These are phyloP conservation scores for Danielia reshetovae DNA, from an alignment of 805 yeast species.

Conservation along the genomic window DNA sequence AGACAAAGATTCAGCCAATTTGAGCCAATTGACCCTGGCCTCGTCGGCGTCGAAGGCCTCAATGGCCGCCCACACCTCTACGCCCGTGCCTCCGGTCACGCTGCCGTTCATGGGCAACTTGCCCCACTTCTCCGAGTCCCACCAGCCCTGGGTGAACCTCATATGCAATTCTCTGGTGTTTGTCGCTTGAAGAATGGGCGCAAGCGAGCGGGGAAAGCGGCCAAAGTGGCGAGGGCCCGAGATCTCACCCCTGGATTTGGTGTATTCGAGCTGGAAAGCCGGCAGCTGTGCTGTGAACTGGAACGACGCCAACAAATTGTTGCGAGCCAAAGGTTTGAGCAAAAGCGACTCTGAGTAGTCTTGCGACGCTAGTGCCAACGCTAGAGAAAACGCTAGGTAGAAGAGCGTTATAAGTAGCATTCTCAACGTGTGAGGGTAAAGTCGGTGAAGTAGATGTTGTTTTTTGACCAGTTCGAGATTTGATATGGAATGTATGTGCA, in stretches of 20 bases:
- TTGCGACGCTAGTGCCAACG: conserved; percentile 8
- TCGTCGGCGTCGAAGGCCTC: conserved; percentile 54
- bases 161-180: conserved; percentile 73
- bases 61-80: conserved; percentile 85
- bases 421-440: no score
- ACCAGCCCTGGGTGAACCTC: conserved; percentile 90
- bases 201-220: conserved; percentile 75
- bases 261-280: conserved; percentile 22
- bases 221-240: conserved; percentile 45
- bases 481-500: no score
- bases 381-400: conserved; percentile 2
- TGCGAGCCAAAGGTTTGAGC: conserved; percentile 70
- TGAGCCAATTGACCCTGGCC: conserved; percentile 66
- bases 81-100: conserved; percentile 88
- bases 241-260: conserved; percentile 14
- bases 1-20: conserved; percentile 69
- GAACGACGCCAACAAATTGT: conserved; percentile 67
- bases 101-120: conserved; percentile 67
- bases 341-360: conserved; percentile 56
- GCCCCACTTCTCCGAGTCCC: conserved; percentile 91
- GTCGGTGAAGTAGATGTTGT: no score
- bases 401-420: no score
- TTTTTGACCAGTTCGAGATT: no score
- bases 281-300: conserved; percentile 62
- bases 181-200: conserved; percentile 67